These are phyloP conservation scores for Cryphonectria radicalis DNA, from an alignment of 2,329 filamentous ascomycete genomes.

Conservation along the genomic window DNA sequence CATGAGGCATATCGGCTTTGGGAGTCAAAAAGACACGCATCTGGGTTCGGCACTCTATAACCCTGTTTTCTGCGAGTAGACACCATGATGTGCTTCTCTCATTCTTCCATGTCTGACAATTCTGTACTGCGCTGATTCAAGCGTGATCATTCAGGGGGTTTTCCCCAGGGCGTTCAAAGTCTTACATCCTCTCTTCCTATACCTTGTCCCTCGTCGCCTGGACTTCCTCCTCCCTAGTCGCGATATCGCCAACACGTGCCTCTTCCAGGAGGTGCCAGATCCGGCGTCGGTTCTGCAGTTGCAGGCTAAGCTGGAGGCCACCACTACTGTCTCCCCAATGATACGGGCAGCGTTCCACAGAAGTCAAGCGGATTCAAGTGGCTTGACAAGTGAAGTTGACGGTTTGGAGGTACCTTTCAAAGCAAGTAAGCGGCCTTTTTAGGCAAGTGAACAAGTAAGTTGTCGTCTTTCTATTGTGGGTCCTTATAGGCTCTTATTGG, in stretches of 20 bases:
- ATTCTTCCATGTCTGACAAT: not conserved
- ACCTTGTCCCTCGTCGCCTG: not conserved
- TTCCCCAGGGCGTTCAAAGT: too few relatives aligned
- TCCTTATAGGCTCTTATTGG: not conserved
- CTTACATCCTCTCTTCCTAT: not conserved
- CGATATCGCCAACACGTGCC: not conserved
- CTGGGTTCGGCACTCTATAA: not conserved
- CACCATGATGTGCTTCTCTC: not conserved
- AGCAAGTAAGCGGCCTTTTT: not conserved
- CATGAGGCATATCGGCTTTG: not conserved
- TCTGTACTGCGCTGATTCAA: not conserved
- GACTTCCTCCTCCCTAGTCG: not conserved
- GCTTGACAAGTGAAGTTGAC: not conserved
- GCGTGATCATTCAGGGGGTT: not conserved
- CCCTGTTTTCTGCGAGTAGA: not conserved
- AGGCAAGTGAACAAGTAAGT: not conserved
- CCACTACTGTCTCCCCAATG: not conserved
- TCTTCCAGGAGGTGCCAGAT: not conserved
- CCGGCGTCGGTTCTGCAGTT: not conserved
- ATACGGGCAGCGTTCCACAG: too few relatives aligned
- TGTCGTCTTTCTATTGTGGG: not conserved
- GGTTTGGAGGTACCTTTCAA: not conserved
- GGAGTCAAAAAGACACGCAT: not conserved
- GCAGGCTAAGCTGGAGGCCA: not conserved
- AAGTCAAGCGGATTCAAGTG: too few relatives aligned